Evolutionary conservation across 106 monocot species (phyloP).

Genomic region (Phalaenopsis equestris): DNA sequence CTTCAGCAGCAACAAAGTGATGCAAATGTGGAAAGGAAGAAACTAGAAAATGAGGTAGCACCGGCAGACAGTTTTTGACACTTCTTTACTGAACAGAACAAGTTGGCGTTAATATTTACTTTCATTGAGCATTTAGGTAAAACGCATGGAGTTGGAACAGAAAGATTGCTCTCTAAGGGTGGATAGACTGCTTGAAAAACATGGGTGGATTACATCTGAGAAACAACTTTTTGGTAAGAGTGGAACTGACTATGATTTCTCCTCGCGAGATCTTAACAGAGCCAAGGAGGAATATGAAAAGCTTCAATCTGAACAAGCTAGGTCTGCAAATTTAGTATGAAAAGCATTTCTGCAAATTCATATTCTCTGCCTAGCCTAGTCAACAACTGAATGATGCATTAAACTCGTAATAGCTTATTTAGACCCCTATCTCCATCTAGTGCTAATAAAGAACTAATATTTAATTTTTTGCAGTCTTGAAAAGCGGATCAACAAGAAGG

Average conservation of each 20-base stretch:
- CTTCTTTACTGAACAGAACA: background rate
- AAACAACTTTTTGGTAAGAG: slow-evolving; percentile 86
- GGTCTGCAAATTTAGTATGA: slow-evolving; percentile 30
- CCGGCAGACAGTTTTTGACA: background rate
- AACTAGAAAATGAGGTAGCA: slow-evolving; percentile 92
- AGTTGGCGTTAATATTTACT: background rate
- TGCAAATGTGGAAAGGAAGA: slow-evolving; percentile 73
- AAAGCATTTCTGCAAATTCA: background rate
- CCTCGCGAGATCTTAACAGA: slow-evolving; percentile 50
- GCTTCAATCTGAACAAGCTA: slow-evolving; percentile 67
- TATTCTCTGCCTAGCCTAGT: background rate
- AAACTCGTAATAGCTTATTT: background rate
- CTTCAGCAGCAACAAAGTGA: slow-evolving; percentile 87
- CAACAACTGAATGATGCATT: background rate
- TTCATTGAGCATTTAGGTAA: slow-evolving; percentile 37
- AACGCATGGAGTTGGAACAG: slow-evolving; percentile 88
- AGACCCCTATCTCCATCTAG: background rate
- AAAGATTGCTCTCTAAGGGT: slow-evolving; percentile 71
- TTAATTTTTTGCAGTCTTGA: slow-evolving; percentile 54
- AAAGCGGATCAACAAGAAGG: slow-evolving; percentile 96
- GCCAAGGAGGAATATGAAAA: slow-evolving; percentile 62
- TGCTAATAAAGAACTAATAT: background rate
- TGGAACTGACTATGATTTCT: slow-evolving; percentile 93
- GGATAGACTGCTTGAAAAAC: slow-evolving; percentile 71
- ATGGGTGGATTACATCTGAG: slow-evolving; percentile 88